A percentile compares a stretch with the other conserved stretches of the same genome.
These are phyloP conservation scores for Geoglossum cookeanum DNA, from an alignment of 2,329 filamentous ascomycete species.

Conservation along the genomic window DNA sequence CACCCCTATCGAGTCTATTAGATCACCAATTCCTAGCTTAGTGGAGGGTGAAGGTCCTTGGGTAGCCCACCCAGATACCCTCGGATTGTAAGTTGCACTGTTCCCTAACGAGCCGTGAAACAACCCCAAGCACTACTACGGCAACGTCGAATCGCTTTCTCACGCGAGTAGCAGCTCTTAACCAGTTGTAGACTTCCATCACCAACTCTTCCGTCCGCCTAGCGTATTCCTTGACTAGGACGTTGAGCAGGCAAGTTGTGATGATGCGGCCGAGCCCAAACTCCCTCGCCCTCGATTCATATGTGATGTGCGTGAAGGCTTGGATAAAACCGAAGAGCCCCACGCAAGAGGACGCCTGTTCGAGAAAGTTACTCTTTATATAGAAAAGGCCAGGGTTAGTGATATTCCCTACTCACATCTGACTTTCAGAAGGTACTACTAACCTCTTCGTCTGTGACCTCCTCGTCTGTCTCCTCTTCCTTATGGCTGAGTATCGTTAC, in stretches of 20 bases:
- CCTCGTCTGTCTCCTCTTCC: background rate
- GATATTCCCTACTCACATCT: background rate
- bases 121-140: background rate
- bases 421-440: background rate
- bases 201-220: background rate
- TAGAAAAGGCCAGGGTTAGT: background rate
- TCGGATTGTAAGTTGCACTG: background rate
- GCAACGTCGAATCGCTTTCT: background rate
- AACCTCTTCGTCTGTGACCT: background rate
- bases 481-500: background rate
- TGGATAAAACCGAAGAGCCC: background rate
- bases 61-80: background rate
- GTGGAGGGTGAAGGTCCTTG: background rate
- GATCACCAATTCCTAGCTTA: background rate
- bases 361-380: background rate
- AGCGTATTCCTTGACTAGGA: background rate
- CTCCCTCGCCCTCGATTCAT: background rate
- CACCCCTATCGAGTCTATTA: background rate
- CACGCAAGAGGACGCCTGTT: background rate
- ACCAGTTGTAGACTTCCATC: background rate
- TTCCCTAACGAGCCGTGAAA: background rate
- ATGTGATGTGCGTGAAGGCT: background rate
- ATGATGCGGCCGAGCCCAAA: background rate
- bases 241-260: background rate
- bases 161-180: background rate